Conservation (phyloP, 306 rosid genomes). For the Morella rubra region DNA sequence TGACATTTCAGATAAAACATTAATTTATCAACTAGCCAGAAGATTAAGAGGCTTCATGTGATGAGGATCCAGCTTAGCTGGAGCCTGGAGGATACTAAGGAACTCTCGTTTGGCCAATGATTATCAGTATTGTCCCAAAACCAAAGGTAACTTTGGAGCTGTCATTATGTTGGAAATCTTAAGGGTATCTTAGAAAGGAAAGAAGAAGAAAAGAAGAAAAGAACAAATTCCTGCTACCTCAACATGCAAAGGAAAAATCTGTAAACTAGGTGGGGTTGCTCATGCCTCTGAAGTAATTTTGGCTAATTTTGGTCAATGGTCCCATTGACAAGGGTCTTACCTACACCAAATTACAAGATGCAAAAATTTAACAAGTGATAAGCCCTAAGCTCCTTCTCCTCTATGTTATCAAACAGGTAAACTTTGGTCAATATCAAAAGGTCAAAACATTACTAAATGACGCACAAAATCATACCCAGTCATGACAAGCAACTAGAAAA, state of each 20-base stretch:
- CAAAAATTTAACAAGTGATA: background rate
- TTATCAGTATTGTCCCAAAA: background rate
- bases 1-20: conserved; percentile 38
- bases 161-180: background rate
- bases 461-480: conserved; percentile 59
- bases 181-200: background rate
- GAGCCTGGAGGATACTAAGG: background rate
- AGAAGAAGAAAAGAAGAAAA: conserved; percentile 26
- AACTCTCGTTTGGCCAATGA: too few species aligned
- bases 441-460: conserved; percentile 17
- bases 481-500: conserved; percentile 93
- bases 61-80: background rate
- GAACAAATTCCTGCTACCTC: background rate
- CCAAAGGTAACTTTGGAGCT: background rate
- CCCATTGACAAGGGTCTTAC: background rate
- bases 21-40: background rate
- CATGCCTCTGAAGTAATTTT: conserved; percentile 2
- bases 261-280: background rate
- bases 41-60: background rate
- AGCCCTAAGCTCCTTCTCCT: background rate
- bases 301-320: background rate
- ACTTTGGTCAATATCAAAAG: background rate
- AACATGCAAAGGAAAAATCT: background rate
- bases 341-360: background rate
- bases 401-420: background rate